These are phyloP conservation scores for Pythium rishiriense DNA, from an alignment of 352 stramenopile species.

Conservation along the genomic window DNA sequence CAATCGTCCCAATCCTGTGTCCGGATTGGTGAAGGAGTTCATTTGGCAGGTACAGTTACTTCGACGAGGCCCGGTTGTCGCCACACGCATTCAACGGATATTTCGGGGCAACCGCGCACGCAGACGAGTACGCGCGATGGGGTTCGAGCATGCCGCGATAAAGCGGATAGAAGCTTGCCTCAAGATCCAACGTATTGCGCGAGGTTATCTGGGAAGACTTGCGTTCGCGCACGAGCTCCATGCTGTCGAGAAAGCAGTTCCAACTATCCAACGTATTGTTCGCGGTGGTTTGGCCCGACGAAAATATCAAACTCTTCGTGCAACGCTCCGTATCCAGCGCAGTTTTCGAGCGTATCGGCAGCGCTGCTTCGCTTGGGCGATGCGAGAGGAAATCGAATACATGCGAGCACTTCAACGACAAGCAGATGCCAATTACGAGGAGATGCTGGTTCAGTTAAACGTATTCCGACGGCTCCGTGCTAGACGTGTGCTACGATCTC, in stretches of 20 bases:
- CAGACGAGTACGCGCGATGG: slow-evolving; percentile 38
- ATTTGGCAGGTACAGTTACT: slow-evolving; percentile 67
- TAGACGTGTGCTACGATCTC: slow-evolving; percentile 41
- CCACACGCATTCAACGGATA: slow-evolving; percentile 60
- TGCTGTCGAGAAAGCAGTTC: slow-evolving; percentile 40
- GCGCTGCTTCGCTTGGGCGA: slow-evolving; percentile 45
- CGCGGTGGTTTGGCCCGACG: slow-evolving; percentile 46
- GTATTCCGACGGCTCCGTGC: slow-evolving; percentile 53
- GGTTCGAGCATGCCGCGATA: slow-evolving; percentile 38
- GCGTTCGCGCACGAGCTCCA: slow-evolving; percentile 37
- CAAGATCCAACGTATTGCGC: slow-evolving; percentile 51
- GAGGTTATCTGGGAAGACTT: slow-evolving; percentile 56
- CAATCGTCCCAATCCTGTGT: slow-evolving; percentile 45
- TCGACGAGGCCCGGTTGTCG: slow-evolving; percentile 49
- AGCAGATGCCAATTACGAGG: slow-evolving; percentile 42
- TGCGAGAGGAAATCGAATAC: slow-evolving; percentile 62
- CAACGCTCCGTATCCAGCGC: slow-evolving; percentile 45
- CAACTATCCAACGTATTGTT: slow-evolving; percentile 55
- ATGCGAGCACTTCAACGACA: slow-evolving; percentile 46
- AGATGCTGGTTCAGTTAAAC: slow-evolving; percentile 47
- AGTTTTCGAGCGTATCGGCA: slow-evolving; percentile 60
- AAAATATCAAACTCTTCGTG: slow-evolving; percentile 36
- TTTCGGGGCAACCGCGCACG: slow-evolving; percentile 67
- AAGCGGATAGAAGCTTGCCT: slow-evolving; percentile 10
- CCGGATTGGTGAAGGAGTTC: slow-evolving; percentile 45